Conservation (phyloP, 2,329 filamentous ascomycete species). For the Rutstroemia sydowiana region DNA sequence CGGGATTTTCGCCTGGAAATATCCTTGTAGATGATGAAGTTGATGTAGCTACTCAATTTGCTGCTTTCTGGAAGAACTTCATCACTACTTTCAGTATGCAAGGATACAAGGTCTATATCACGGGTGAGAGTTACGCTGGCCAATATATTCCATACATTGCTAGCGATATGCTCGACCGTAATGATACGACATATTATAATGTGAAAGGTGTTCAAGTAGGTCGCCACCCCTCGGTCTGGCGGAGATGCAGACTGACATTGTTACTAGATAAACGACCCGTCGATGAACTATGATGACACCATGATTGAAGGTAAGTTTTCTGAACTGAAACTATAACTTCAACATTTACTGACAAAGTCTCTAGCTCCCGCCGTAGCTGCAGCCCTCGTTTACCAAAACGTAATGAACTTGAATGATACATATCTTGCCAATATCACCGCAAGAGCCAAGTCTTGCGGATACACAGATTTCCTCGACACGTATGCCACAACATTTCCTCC, state of each 20-base stretch:
- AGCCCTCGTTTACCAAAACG: slow-evolving; percentile 40
- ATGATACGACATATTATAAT: slow-evolving; percentile 52
- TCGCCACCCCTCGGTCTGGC: too few relatives aligned
- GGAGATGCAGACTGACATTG: neutral
- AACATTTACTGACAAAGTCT: neutral
- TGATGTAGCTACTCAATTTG: slow-evolving; percentile 48
- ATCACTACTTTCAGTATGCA: slow-evolving; percentile 49
- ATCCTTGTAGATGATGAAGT: slow-evolving; percentile 43
- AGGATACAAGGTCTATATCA: slow-evolving; percentile 53
- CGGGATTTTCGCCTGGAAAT: slow-evolving; percentile 48
- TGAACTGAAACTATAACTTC: slow-evolving; percentile 4
- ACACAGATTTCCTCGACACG: slow-evolving; percentile 40
- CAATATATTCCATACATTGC: slow-evolving; percentile 40
- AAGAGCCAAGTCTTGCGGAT: slow-evolving; percentile 43
- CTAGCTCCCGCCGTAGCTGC: slow-evolving; percentile 38
- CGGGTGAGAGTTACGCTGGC: slow-evolving; percentile 56
- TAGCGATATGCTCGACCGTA: slow-evolving; percentile 38
- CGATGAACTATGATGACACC: slow-evolving; percentile 33
- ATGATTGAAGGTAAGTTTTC: slow-evolving; percentile 16
- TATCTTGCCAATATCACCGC: slow-evolving; percentile 40
- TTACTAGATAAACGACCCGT: slow-evolving; percentile 48
- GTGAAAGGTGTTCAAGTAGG: slow-evolving; percentile 44
- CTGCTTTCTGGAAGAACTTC: slow-evolving; percentile 58
- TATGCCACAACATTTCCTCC: slow-evolving; percentile 50
- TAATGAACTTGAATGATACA: slow-evolving; percentile 47